Percentiles rank a stretch among this genome's conserved stretches.
Evolutionary conservation across 129 eudicot genomes (phyloP).

Genomic region (Deinandra increscens): DNA sequence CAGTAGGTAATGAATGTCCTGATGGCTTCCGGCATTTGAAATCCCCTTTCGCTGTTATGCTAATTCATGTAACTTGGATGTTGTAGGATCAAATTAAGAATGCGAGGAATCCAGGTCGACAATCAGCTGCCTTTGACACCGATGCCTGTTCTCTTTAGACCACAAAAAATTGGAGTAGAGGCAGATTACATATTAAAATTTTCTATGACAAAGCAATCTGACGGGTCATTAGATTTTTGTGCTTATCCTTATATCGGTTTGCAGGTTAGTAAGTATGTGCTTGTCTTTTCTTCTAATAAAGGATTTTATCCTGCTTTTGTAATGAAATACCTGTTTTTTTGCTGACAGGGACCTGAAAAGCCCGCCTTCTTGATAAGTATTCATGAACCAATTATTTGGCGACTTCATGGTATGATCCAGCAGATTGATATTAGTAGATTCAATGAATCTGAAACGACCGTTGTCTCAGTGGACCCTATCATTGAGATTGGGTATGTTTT

Average conservation of each 20-base stretch:
- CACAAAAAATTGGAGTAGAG: conserved; percentile 78
- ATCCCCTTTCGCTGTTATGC: conserved; percentile 4
- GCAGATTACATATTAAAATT: conserved; percentile 69
- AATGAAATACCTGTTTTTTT: not conserved
- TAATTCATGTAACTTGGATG: conserved; percentile 19
- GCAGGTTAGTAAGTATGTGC: conserved; percentile 49
- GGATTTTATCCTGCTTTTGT: conserved; percentile 2
- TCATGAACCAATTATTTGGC: conserved; percentile 98
- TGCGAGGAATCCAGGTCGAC: conserved; percentile 89
- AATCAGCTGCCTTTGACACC: conserved; percentile 97
- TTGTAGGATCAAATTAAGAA: conserved; percentile 81
- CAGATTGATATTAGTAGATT: conserved; percentile 67
- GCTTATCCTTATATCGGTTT: conserved; percentile 91
- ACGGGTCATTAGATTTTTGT: conserved; percentile 85
- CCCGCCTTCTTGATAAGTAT: conserved; percentile 83
- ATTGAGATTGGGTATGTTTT: conserved; percentile 75
- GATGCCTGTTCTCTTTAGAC: conserved; percentile 91
- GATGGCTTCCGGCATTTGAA: not conserved
- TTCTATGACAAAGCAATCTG: conserved; percentile 76
- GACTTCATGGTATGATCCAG: conserved; percentile 91
- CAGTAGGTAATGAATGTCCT: conserved; percentile 63
- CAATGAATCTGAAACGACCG: conserved; percentile 53
- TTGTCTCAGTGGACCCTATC: conserved; percentile 90
- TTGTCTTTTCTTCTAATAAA: conserved; percentile 6
- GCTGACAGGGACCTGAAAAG: conserved; percentile 84